Conservation (phyloP, 352 stramenopile genomes). For the Phytophthora foliorum region DNA sequence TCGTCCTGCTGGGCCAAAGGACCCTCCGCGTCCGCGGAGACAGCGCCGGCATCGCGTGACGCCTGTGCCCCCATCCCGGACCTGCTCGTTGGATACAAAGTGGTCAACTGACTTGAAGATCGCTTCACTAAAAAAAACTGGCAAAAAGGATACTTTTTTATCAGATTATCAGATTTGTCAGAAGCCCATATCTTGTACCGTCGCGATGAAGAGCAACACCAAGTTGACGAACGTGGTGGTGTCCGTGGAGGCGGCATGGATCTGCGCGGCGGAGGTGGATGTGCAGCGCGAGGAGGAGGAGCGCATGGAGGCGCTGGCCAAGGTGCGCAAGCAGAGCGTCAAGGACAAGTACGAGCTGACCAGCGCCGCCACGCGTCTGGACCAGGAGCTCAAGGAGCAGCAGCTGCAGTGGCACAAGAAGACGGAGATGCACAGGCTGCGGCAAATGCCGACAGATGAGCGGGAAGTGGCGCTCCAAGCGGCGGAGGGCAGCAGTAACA, state of each 20-base stretch:
- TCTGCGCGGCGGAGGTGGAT: slow-evolving; percentile 65
- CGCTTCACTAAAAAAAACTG: background rate
- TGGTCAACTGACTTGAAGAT: background rate
- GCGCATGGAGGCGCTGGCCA: slow-evolving; percentile 22
- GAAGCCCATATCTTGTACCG: slow-evolving; percentile 8
- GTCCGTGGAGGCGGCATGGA: slow-evolving; percentile 64
- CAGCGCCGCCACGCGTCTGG: slow-evolving; percentile 47
- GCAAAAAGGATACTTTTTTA: too few species aligned
- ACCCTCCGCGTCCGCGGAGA: background rate
- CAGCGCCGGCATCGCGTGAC: slow-evolving; percentile 26
- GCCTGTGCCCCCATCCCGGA: slow-evolving; percentile 36
- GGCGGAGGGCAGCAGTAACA: slow-evolving; percentile 31
- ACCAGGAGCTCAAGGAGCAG: slow-evolving; percentile 62
- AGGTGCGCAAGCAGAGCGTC: slow-evolving; percentile 33
- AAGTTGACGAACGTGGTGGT: slow-evolving; percentile 42
- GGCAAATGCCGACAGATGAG: slow-evolving; percentile 12
- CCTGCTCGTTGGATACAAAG: background rate
- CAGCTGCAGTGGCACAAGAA: slow-evolving; percentile 49
- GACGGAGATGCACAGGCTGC: slow-evolving; percentile 21
- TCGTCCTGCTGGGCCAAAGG: slow-evolving; percentile 21
- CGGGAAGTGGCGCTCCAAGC: slow-evolving; percentile 19
- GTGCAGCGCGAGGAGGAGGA: slow-evolving; percentile 64
- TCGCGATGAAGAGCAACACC: slow-evolving; percentile 41
- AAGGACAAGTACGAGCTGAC: slow-evolving; percentile 66
- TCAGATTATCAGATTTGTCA: background rate